Percentiles rank a stretch among this genome's conserved stretches.
These are phyloP conservation scores for Ceratobasidium theobromae DNA, from an alignment of 1,284 basidiomycete genomes.

Conservation along the genomic window DNA sequence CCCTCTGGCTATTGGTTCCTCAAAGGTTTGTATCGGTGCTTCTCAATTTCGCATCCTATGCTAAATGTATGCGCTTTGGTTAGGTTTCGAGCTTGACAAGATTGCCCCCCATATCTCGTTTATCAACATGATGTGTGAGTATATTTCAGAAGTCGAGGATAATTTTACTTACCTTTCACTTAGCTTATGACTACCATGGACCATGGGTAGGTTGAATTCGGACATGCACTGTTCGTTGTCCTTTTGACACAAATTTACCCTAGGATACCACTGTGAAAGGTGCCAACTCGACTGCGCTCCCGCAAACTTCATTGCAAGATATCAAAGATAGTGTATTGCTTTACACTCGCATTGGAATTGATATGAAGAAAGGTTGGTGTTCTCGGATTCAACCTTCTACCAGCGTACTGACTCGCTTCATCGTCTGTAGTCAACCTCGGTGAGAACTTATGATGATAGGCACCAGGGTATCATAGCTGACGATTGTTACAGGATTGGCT, in stretches of 20 bases:
- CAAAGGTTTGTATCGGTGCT: background rate
- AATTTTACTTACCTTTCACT: no score
- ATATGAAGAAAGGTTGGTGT: constrained; percentile 12
- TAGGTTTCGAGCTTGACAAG: constrained; percentile 18
- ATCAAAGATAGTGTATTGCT: constrained; percentile 18
- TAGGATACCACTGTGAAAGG: constrained; percentile 14
- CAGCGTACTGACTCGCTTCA: background rate
- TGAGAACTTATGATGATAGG: background rate
- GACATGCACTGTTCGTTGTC: background rate
- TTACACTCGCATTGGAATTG: constrained; percentile 16
- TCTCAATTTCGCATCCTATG: no score
- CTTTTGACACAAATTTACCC: no score
- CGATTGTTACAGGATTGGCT: background rate
- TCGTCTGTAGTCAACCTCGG: constrained; percentile 6
- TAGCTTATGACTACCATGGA: no score
- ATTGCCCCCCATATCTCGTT: no score
- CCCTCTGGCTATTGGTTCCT: constrained; percentile 16
- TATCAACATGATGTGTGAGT: no score
- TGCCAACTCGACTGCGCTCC: constrained; percentile 14
- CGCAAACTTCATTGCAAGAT: constrained; percentile 9
- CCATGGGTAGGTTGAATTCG: background rate
- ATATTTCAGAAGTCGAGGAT: no score
- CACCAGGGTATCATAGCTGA: background rate
- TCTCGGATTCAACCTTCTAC: background rate
- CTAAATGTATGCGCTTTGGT: no score